These are phyloP conservation scores for Rhodotorula kratochvilovae DNA, from an alignment of 768 basidiomycete genomes.

Conservation along the genomic window DNA sequence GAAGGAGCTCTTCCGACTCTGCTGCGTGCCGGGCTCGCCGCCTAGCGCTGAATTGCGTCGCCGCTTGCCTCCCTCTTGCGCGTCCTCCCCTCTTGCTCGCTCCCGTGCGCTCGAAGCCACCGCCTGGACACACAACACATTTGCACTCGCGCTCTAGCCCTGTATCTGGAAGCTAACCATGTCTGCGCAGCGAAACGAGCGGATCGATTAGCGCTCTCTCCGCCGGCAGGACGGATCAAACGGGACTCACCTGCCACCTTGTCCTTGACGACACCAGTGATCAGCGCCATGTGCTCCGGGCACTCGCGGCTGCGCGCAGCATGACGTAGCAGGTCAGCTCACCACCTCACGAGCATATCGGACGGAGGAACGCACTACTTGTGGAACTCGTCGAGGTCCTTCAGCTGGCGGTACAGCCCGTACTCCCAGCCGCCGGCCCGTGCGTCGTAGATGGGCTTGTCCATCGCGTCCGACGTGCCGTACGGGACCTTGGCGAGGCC, in stretches of 20 bases:
- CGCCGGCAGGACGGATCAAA: background rate
- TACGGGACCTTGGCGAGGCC: conserved; percentile 34
- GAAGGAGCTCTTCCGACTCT: no score
- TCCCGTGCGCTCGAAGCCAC: no score
- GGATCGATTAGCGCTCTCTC: background rate
- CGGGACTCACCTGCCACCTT: conserved; percentile 8
- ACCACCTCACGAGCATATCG: background rate
- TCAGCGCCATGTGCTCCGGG: conserved; percentile 32
- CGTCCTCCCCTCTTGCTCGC: no score
- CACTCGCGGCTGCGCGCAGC: conserved; percentile 3
- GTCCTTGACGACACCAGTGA: conserved; percentile 27
- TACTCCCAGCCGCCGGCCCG: conserved; percentile 9
- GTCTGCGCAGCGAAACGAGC: background rate
- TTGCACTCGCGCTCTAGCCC: background rate
- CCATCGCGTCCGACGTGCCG: conserved; percentile 19
- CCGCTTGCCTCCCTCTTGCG: no score
- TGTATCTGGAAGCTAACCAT: background rate
- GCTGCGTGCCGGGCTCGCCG: no score
- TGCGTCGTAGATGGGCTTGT: conserved; percentile 22
- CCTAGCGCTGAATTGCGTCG: no score
- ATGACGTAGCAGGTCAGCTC: background rate
- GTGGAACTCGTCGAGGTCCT: conserved; percentile 26
- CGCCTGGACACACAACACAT: no score
- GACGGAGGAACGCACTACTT: conserved; percentile 2
- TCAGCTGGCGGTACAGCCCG: conserved; percentile 21